phyloP scores from a whole-genome alignment of 73 alveolate species.

The Tetrahymena elliotti region DNA sequence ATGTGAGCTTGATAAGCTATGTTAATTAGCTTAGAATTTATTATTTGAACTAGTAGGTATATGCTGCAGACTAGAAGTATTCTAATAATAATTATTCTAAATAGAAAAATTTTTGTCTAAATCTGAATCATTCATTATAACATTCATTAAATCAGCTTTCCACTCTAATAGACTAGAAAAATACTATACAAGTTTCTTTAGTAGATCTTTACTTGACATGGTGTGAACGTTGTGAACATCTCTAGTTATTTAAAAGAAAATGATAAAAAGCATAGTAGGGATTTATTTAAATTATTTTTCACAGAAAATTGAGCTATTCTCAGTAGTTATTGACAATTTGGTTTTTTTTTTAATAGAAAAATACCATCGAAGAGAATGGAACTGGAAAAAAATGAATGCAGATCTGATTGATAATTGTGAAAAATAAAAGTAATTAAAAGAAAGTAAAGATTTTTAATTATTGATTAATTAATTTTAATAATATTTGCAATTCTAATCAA shows the following conservation, averaged over 20 bases:
- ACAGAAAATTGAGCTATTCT: neutral
- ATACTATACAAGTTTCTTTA: neutral
- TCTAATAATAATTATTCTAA: neutral
- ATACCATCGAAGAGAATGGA: neutral
- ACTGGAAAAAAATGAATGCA: neutral
- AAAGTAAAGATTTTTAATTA: neutral
- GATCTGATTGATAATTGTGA: neutral
- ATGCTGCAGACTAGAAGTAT: neutral
- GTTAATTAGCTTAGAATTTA: neutral
- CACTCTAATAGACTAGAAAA: neutral
- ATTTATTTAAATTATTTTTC: neutral
- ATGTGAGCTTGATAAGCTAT: neutral
- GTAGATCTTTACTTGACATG: neutral
- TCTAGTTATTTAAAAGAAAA: neutral
- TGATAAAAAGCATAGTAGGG: neutral
- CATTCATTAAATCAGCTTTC: neutral
- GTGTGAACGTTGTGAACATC: neutral
- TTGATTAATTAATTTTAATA: neutral
- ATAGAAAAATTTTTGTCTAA: neutral
- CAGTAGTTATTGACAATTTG: neutral
- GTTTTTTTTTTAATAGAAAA: too few species aligned
- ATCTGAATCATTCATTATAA: neutral
- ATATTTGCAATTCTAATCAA: neutral
- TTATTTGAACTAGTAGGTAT: neutral
- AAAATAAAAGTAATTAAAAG: neutral